phyloP scores from a whole-genome alignment of 305 asterid species.

The Caryopteris hybrid region DNA sequence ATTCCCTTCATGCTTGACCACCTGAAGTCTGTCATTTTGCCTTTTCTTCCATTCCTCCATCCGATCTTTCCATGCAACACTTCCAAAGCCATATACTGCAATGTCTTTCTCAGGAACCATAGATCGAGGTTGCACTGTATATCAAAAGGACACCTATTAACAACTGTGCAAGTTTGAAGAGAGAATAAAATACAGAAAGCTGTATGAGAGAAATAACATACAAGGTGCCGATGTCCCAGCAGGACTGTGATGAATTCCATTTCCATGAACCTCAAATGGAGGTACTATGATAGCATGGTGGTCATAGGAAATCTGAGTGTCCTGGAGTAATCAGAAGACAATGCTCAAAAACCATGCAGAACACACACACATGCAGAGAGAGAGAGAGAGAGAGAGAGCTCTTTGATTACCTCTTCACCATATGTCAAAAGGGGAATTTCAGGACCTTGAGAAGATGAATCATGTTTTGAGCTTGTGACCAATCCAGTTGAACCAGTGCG shows the following conservation, averaged over 20 bases:
- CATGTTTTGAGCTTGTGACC: conserved; percentile 23
- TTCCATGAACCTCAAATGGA: conserved; percentile 33
- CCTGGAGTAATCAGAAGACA: conserved; percentile 28
- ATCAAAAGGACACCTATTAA: not conserved
- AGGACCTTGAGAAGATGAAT: conserved; percentile 31
- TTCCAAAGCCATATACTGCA: conserved; percentile 80
- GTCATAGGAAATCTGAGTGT: conserved; percentile 38
- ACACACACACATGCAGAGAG: not conserved
- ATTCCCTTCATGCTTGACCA: conserved; percentile 55
- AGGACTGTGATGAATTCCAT: conserved; percentile 37
- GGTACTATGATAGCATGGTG: conserved; percentile 67
- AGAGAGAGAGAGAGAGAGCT: not conserved
- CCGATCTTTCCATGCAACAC: conserved; percentile 89
- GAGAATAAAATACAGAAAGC: not conserved
- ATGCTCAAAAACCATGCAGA: not conserved
- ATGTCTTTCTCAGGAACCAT: conserved; percentile 76
- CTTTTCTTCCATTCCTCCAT: conserved; percentile 84
- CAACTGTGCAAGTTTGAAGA: not conserved
- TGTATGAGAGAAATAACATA: conserved; percentile 26
- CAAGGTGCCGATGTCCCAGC: conserved; percentile 39
- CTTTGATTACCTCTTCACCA: conserved; percentile 61
- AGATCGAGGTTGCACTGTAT: conserved; percentile 63
- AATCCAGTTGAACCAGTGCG: conserved; percentile 35
- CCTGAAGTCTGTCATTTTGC: conserved; percentile 58
- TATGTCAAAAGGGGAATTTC: conserved; percentile 69